Evolutionary conservation across 805 yeast species (phyloP).

Genomic region (Metschnikowia lochheadii): DNA sequence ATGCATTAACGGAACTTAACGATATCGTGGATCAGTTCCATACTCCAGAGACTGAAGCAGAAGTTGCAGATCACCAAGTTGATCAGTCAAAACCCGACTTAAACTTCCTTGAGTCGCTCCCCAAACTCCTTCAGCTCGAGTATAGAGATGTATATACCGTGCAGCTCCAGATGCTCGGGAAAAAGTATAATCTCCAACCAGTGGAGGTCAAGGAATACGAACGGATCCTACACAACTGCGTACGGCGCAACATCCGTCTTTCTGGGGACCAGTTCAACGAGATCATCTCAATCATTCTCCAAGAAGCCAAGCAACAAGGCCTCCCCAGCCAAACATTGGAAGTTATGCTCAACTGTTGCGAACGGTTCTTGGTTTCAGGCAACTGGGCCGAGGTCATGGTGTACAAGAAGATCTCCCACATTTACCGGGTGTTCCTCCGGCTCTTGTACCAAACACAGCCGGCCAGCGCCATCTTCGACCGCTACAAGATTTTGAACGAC

Average conservation of each 20-base stretch:
- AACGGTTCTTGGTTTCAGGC: slow-evolving; percentile 28
- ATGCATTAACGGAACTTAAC: slow-evolving; percentile 24
- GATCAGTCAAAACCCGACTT: neutral
- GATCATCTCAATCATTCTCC: slow-evolving; percentile 10
- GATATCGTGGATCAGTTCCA: slow-evolving; percentile 11
- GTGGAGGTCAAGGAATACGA: slow-evolving; percentile 5
- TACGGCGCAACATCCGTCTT: slow-evolving; percentile 15
- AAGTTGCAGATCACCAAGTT: neutral
- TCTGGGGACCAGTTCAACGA: slow-evolving; percentile 20
- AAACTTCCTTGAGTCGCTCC: slow-evolving; percentile 7
- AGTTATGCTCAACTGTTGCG: slow-evolving; percentile 22
- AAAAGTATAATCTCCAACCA: neutral
- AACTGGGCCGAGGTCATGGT: slow-evolving; percentile 28
- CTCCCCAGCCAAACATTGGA: slow-evolving; percentile 6
- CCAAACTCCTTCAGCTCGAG: slow-evolving; percentile 19
- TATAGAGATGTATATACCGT: slow-evolving; percentile 18
- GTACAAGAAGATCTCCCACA: slow-evolving; percentile 20
- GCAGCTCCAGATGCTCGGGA: slow-evolving; percentile 13
- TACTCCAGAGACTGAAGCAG: neutral
- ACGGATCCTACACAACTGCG: slow-evolving; percentile 1
- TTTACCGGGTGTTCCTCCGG: slow-evolving; percentile 27
- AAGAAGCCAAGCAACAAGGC: neutral
- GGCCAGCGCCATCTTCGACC: slow-evolving; percentile 8
- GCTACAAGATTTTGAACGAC: slow-evolving; percentile 22
- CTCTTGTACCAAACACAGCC: slow-evolving; percentile 17